Evolutionary conservation across 78 protist species (phyloP).

Genomic region (Dictyostelium firmibasis): DNA sequence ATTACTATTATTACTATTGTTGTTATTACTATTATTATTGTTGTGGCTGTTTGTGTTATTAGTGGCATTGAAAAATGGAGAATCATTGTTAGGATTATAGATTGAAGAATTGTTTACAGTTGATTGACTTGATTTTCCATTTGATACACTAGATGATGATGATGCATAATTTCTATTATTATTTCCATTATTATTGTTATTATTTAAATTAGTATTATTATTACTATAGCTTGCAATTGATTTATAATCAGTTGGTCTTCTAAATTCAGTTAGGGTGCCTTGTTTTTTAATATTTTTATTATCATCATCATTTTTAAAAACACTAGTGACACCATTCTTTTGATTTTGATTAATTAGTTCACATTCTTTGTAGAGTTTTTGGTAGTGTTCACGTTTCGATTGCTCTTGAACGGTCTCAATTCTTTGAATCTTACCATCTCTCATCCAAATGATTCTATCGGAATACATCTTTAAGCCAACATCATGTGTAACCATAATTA

Average conservation of each 20-base stretch:
- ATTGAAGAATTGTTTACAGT: not conserved
- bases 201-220: not conserved
- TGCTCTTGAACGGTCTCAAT: slow-evolving; percentile 39
- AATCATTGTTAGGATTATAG: not conserved
- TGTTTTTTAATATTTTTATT: not conserved
- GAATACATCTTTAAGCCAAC: slow-evolving; percentile 91
- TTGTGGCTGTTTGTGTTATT: not conserved
- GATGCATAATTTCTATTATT: not conserved
- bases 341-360: slow-evolving; percentile 18
- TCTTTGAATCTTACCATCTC: slow-evolving; percentile 93
- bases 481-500: slow-evolving; percentile 98
- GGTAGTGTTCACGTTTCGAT: slow-evolving; percentile 18
- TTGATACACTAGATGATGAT: not conserved
- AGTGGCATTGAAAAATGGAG: not conserved
- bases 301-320: not conserved
- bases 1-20: not conserved
- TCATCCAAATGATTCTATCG: slow-evolving; percentile 92
- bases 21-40: too few relatives aligned
- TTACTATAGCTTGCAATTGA: slow-evolving; percentile 48
- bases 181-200: not conserved
- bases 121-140: not conserved
- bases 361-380: slow-evolving; percentile 46
- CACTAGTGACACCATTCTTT: slow-evolving; percentile 58
- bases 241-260: slow-evolving; percentile 78
- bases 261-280: slow-evolving; percentile 24